phyloP scores from a whole-genome alignment of 805 yeast genomes.

The Millerago galiae region DNA sequence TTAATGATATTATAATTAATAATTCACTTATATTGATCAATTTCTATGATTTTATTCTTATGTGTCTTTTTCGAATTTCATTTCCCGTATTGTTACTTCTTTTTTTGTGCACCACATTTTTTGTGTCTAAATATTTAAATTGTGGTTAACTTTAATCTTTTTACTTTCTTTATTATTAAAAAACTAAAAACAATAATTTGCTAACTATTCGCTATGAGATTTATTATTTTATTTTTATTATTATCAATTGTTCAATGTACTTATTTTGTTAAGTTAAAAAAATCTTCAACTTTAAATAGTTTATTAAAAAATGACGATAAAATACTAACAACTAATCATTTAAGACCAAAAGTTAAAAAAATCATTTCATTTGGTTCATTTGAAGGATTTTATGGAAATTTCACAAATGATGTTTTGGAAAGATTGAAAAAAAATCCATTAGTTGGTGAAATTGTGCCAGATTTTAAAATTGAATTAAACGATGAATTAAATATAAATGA shows the following conservation, averaged over 20 bases:
- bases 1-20: too few species aligned
- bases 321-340: constrained; percentile 31
- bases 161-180: neutral
- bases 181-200: neutral
- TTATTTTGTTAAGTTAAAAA: constrained; percentile 22
- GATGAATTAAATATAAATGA: constrained; percentile 25
- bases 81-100: neutral
- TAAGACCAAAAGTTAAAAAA: constrained; percentile 40
- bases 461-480: constrained; percentile 51
- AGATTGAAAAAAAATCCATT: constrained; percentile 51
- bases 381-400: constrained; percentile 62
- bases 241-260: constrained; percentile 7
- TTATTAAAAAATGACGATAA: constrained; percentile 18
- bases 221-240: neutral
- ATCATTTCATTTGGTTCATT: constrained; percentile 64
- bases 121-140: neutral
- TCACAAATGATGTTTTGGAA: constrained; percentile 40
- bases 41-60: too few species aligned
- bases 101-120: neutral
- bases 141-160: neutral
- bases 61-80: too few species aligned
- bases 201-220: neutral
- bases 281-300: constrained; percentile 17
- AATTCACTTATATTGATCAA: too few species aligned
- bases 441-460: constrained; percentile 66